A percentile compares a stretch with the other conserved stretches of the same genome.
Evolutionary conservation across 345 rosid genomes (phyloP).

Genomic region (Anacardium occidentale): DNA sequence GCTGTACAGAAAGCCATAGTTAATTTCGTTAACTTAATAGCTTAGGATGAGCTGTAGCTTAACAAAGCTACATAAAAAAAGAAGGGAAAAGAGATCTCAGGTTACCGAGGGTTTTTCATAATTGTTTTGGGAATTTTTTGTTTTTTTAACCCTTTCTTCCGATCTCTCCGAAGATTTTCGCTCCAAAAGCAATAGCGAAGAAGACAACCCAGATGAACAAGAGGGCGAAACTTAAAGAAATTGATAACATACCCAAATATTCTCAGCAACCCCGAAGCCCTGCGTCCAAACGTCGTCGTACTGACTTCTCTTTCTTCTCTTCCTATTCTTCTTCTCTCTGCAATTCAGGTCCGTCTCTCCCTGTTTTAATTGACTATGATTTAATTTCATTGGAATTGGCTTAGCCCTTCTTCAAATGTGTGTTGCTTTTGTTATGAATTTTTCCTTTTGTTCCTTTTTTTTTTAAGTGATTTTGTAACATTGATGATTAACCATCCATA

Average conservation of each 20-base stretch:
- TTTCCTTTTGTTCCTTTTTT: background rate
- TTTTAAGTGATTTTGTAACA: too few species aligned
- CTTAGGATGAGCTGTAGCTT: background rate
- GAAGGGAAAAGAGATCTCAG: background rate
- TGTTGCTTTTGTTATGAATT: background rate
- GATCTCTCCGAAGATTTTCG: too few species aligned
- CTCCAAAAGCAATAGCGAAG: slow-evolving; percentile 19
- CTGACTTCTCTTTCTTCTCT: slow-evolving; percentile 27
- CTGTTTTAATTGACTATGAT: background rate
- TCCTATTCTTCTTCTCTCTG: background rate
- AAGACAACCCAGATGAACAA: background rate
- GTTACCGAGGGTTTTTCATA: too few species aligned
- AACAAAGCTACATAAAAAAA: background rate
- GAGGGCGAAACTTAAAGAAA: background rate
- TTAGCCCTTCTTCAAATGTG: too few species aligned
- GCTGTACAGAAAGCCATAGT: background rate
- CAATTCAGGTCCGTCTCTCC: slow-evolving; percentile 9
- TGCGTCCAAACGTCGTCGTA: slow-evolving; percentile 27
- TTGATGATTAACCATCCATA: background rate
- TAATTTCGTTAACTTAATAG: background rate
- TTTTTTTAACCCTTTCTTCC: too few species aligned
- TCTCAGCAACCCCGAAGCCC: slow-evolving; percentile 29
- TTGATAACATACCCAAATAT: slow-evolving; percentile 22
- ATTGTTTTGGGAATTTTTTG: too few species aligned
- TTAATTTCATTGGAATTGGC: background rate